Base-by-base conservation (phyloP, 2,329 filamentous ascomycete species). In the Nemania sp. region DNA sequence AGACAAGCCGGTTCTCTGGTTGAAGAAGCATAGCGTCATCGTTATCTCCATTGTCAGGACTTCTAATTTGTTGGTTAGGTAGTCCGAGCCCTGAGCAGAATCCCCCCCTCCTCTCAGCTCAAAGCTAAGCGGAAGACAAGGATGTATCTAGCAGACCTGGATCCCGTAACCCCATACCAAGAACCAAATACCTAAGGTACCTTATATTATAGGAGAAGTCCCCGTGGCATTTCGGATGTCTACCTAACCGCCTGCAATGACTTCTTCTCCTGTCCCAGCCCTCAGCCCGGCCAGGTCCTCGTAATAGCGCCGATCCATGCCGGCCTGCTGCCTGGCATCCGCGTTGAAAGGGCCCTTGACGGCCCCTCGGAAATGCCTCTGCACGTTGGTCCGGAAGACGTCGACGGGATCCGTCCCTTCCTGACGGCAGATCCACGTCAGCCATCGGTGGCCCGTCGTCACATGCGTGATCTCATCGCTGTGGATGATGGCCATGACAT, bases 401-500 rank as follows among this genome's bases (percentile, higher is more conserved):
- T 78, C 71, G 4, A 80, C 76, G 0, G 79, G 76, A 57, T 80
- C 77, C 0, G 76, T 78, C 12, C 70, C 74, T 66, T 80, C 79
- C 47, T 80, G 74, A 32, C 74, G 69, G 51, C 79, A 80, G 20
- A 80, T 80, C 79, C 79, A 80, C 1, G 72, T 77, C 40, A 80
- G 58, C 79, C 79, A 80, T 35, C 78, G 68, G 59, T 80, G 78
- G 4, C 78, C 79, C 4, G 78, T 80, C 0, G 79, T 80, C 18
- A 80, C 78, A 62, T 80, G 79, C 0, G 79, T 80, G 43, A 80
- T 80, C 64, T 80, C 79, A 46, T 80, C 79, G 51, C 79, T 79
- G 53, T 80, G 79, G 34, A 80, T 80, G 20, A 80, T 69, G 37
- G 75, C 75, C 55, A 80, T 62, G 2, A 70, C 69, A 10, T 75